phyloP scores from a whole-genome alignment of 1,284 basidiomycete genomes.

The Thecaphora thlaspeos region DNA sequence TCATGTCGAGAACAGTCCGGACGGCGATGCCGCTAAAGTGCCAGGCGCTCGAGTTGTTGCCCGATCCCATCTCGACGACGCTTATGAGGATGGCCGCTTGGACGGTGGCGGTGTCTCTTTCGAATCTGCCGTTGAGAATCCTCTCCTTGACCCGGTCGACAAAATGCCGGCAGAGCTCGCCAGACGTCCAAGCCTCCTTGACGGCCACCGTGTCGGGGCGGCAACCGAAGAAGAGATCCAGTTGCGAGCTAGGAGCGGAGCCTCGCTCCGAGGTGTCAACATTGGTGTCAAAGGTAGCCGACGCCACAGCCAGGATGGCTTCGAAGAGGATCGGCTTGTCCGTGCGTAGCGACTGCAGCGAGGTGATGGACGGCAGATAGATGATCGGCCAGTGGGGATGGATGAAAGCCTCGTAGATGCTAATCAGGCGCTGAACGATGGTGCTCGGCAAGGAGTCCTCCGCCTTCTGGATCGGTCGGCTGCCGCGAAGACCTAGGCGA shows the following conservation, averaged over 20 bases:
- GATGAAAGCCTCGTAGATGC: conserved; percentile 34
- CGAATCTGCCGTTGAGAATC: conserved; percentile 32
- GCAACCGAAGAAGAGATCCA: conserved; percentile 8
- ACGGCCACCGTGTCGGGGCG: conserved; percentile 10
- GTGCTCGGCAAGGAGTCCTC: conserved; percentile 24
- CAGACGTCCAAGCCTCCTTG: conserved; percentile 12
- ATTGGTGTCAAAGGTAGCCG: conserved; percentile 32
- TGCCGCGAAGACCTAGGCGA: background rate
- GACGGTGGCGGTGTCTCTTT: conserved; percentile 18
- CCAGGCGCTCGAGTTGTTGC: conserved; percentile 30
- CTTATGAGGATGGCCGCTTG: conserved; percentile 37
- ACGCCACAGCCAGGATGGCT: conserved; percentile 33
- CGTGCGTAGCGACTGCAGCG: conserved; percentile 25
- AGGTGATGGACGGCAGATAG: conserved; percentile 35
- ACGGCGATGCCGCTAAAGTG: conserved; percentile 38
- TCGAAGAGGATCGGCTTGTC: conserved; percentile 32
- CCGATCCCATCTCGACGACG: conserved; percentile 31
- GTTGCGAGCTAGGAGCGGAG: conserved; percentile 5
- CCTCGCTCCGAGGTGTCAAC: conserved; percentile 11
- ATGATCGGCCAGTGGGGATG: conserved; percentile 45
- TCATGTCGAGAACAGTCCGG: conserved; percentile 38
- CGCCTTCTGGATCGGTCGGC: conserved; percentile 2
- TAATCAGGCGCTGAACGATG: conserved; percentile 21
- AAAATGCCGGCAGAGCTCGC: conserved; percentile 28
- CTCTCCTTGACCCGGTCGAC: conserved; percentile 25